Base-by-base conservation (phyloP, 805 yeast genomes). In the Teunomyces cretensis region DNA sequence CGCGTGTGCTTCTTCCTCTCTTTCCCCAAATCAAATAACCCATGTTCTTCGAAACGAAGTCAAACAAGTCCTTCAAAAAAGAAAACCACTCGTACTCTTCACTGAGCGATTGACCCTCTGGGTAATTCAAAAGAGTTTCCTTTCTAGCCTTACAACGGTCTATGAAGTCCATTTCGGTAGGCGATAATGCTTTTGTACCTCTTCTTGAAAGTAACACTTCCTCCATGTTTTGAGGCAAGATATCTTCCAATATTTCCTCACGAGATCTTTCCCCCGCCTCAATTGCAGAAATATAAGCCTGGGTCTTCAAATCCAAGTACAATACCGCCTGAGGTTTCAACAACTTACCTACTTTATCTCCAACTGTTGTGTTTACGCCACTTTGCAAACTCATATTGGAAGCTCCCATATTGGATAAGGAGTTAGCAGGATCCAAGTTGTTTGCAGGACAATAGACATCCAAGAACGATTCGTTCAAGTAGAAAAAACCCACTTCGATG, bases 211-310 rank as follows among this genome's bases (percentile, higher is more conserved):
- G 58, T 8, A 73, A 61, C 2, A 79, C 61, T 35, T 75, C 76
- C 35, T 79, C 82, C 55, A 90, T 55, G 52, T 82, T 74, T 4
- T 64, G 64, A 0, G 97, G 95, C 54, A 92, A 86, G 38, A 91
- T 76, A 54, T 83, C 88, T 43, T 86, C 81, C 51, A 91, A 68
- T 9, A 88, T 78, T 36, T 84, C 91, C 45, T 75, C 76, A 49
- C 80, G 76, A 1, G 86, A 69, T 52, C 86, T 71, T 43, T 81
- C 80, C 9, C 75, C 76, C 1, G 83, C 74, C 57, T 85, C 88
- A 48, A 91, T 64, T 0, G 96, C 96, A 1, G 97, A 84, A 15
- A 94, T 90, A 59, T 82, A 94, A 0, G 97, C 96, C 64, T 94
- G 99, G 0, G 99, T 94, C 62, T 94, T 94, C 60, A 94, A 75